These are phyloP conservation scores for Plasmodium coatneyi DNA, from an alignment of 169 alveolate species.

Conservation along the genomic window DNA sequence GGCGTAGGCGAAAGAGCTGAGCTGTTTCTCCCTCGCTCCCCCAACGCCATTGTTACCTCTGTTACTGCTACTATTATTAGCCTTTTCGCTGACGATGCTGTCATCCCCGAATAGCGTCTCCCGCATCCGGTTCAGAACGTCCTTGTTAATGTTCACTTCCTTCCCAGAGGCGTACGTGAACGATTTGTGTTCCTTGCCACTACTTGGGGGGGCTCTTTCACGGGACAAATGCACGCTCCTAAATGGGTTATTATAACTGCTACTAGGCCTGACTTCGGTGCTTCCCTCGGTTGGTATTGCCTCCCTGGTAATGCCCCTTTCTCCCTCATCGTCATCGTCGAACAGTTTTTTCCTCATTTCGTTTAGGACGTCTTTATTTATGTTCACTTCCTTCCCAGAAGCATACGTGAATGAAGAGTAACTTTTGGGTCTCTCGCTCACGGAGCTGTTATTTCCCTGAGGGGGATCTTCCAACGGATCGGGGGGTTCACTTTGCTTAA, in stretches of 20 bases:
- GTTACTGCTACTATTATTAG: neutral
- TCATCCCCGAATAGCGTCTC: conserved; percentile 22
- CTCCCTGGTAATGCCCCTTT: neutral
- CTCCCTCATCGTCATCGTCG: conserved; percentile 36
- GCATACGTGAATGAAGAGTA: conserved; percentile 33
- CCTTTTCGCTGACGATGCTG: neutral
- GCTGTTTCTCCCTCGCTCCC: neutral
- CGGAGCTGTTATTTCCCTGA: neutral
- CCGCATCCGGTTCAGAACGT: conserved; percentile 19
- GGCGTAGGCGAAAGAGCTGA: conserved; percentile 32
- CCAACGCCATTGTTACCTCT: neutral
- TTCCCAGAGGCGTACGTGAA: conserved; percentile 52
- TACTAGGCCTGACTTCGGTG: neutral
- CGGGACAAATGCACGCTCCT: neutral
- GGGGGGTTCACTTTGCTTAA: neutral
- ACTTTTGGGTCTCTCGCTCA: neutral
- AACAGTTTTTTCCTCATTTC: conserved; percentile 26
- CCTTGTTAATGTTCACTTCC: conserved; percentile 19
- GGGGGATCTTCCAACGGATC: neutral
- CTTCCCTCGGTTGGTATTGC: neutral
- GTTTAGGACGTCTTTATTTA: conserved; percentile 39
- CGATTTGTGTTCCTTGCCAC: neutral
- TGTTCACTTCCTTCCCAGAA: conserved; percentile 53
- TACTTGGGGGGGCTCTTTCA: neutral
- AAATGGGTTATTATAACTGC: neutral